These are phyloP conservation scores for Lantana camara DNA, from an alignment of 257 asterid genomes.

Conservation along the genomic window DNA sequence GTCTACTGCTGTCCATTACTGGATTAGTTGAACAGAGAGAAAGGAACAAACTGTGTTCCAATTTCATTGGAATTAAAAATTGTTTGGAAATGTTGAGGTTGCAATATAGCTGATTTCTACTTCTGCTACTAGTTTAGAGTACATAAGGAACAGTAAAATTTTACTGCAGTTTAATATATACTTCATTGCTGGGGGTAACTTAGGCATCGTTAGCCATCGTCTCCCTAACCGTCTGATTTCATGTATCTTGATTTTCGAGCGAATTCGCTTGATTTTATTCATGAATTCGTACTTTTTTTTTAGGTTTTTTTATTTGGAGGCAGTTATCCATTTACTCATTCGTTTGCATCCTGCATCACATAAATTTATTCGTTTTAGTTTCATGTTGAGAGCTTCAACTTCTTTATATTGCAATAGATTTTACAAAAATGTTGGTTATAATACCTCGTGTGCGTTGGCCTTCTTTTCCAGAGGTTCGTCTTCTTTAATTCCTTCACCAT, in stretches of 20 bases:
- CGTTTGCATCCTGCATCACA: constrained; percentile 52
- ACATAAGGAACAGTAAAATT: neutral
- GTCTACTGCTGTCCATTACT: no score
- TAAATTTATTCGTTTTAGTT: neutral
- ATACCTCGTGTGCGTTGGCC: constrained; percentile 38
- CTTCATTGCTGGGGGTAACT: constrained; percentile 55
- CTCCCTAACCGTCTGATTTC: constrained; percentile 54
- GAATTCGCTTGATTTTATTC: constrained; percentile 60
- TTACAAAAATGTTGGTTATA: neutral
- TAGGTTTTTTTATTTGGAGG: constrained; percentile 52
- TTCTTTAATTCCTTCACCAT: constrained; percentile 41
- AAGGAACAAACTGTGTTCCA: no score
- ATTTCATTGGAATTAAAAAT: no score
- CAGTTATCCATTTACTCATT: constrained; percentile 52
- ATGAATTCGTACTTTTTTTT: constrained; percentile 43
- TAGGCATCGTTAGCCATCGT: constrained; percentile 59
- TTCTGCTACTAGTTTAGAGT: constrained; percentile 6
- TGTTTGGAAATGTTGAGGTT: no score
- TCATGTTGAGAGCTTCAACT: neutral
- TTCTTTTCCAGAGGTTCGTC: constrained; percentile 41
- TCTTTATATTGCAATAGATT: neutral
- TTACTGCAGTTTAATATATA: constrained; percentile 56
- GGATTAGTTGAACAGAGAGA: no score
- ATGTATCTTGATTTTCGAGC: constrained; percentile 67
- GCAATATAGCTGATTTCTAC: neutral